Evolutionary conservation across 257 asterid genomes (phyloP).

Genomic region (Petunia axillaris): DNA sequence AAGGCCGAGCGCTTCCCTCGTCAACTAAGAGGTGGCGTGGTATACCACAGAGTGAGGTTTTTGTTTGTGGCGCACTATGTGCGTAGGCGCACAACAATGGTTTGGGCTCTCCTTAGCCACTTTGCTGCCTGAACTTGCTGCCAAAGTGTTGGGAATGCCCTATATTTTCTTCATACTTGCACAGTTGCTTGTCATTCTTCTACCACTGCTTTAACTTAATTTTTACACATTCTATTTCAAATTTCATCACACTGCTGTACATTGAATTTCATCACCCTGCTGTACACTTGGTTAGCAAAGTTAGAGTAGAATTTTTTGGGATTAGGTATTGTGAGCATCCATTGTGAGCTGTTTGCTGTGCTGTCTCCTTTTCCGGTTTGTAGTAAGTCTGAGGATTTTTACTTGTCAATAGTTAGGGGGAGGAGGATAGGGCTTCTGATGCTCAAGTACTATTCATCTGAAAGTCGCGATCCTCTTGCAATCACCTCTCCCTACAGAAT

Average conservation of each 20-base stretch:
- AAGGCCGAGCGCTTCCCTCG: conserved; percentile 52
- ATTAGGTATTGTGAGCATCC: background rate
- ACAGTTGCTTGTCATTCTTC: background rate
- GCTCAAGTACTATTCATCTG: conserved; percentile 1
- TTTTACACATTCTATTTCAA: no score
- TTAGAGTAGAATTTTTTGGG: background rate
- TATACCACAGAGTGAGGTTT: conserved; percentile 45
- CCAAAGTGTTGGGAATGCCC: conserved; percentile 56
- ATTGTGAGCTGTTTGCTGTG: background rate
- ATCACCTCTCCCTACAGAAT: background rate
- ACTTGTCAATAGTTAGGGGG: background rate
- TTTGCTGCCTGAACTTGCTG: conserved; percentile 57
- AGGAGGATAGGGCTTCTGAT: conserved; percentile 6
- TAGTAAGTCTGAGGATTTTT: no score
- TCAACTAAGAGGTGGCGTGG: conserved; percentile 47
- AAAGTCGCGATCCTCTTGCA: background rate
- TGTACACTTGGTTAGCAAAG: background rate
- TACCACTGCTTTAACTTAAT: background rate
- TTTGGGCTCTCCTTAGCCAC: conserved; percentile 53
- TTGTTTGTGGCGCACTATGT: conserved; percentile 43
- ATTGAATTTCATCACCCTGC: background rate
- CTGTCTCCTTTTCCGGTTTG: background rate
- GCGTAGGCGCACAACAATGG: conserved; percentile 40
- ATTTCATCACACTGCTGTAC: background rate
- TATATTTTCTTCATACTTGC: conserved; percentile 37